Base-by-base conservation (phyloP, 768 basidiomycete species). In the Peribolospora kevripleyi region DNA sequence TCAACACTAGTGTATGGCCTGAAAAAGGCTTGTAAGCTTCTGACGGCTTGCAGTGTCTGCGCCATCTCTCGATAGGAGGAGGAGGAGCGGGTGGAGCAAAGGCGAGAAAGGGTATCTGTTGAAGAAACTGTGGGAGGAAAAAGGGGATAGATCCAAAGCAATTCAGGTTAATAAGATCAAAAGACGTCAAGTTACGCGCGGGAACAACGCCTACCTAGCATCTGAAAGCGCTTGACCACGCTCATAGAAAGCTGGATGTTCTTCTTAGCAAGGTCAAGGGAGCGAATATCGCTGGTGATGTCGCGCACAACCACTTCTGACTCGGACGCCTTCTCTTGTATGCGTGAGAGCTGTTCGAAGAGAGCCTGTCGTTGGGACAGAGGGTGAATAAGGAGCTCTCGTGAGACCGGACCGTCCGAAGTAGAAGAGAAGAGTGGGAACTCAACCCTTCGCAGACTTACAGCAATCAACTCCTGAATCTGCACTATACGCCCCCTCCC, bases 391-490 rank as follows among this genome's bases (percentile, higher is more conserved):
- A 54, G 41, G 45, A 54, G 43, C n/a, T 14, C 13, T 37, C 14
- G 3, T 1, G 10, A 6, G 7, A 13, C 9, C 11, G 3, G 1
- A 6, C 39, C 46, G 14, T 39, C 36, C 14, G 9, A 46, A 3
- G 42, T 7, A 42, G 51, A 8, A 4, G 45, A 38, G 9, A 36
- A 8, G 25, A 25, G 25, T 25, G 25, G 25, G 25, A 25, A 25
- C 25, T 25, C 1, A 25, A 25, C 25, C 25, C 25, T 25, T 25
- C 25, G 25, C 25, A 25, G 25, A 65, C 77, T 56, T 60, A 95
- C 91, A 25, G 82, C 87, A 54, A 98, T 95, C 76, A 93, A 86
- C 67, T 85, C 85, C 66, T 97, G 93, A 41, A 93, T 87, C 52
- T 80, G 70, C 54, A 81, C 79, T 82, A 97, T 88, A 61, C 79